Conservation (phyloP, 805 yeast genomes). For the Starmerella apis region DNA sequence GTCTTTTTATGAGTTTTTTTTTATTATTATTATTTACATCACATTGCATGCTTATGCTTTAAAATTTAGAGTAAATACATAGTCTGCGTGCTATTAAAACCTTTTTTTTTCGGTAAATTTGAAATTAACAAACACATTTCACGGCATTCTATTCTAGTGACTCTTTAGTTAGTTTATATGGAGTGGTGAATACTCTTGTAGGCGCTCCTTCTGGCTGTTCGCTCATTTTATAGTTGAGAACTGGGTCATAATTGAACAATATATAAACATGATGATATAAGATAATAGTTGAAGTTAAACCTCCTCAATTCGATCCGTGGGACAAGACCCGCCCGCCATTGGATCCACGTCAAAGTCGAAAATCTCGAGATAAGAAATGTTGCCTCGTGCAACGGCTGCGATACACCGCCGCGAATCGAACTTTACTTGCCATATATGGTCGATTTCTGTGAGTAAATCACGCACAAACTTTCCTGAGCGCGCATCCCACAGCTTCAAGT, state of each 20-base stretch:
- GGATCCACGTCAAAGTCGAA: constrained; percentile 56
- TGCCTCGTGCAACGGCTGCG: constrained; percentile 74
- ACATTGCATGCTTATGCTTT: neutral
- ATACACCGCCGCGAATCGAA: constrained; percentile 76
- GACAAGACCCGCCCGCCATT: neutral
- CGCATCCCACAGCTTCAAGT: constrained; percentile 71
- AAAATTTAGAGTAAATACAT: neutral
- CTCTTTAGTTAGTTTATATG: too few species aligned
- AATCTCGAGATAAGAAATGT: constrained; percentile 68
- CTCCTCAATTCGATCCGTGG: neutral
- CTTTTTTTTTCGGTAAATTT: too few species aligned
- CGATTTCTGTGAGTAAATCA: constrained; percentile 63
- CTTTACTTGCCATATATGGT: constrained; percentile 90
- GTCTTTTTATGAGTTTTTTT: neutral
- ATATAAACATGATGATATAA: neutral
- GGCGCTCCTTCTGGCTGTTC: too few species aligned
- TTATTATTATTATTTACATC: neutral
- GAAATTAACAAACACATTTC: too few species aligned
- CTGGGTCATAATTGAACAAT: neutral
- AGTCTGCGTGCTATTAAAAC: neutral
- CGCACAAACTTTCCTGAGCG: constrained; percentile 62
- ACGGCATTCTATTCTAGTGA: too few species aligned
- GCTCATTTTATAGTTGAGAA: too few species aligned
- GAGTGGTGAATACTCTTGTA: too few species aligned
- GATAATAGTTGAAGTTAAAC: neutral